Conservation (phyloP, 2,329 filamentous ascomycete genomes). For the Neonectria sp. region DNA sequence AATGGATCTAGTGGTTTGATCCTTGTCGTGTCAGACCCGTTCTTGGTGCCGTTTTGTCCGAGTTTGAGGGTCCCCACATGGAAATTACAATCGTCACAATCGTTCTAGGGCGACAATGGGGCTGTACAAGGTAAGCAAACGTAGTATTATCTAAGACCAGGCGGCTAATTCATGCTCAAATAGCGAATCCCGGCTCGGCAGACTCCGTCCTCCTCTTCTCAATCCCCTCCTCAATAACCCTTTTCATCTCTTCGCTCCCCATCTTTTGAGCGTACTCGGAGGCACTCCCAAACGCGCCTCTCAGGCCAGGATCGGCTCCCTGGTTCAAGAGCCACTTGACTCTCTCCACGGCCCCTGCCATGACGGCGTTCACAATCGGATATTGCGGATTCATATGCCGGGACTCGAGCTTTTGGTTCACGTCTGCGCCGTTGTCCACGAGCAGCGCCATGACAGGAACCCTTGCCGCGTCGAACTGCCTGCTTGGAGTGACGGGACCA, state of each 20-base stretch:
- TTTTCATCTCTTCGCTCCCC: constrained; percentile 35
- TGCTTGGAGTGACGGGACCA: not conserved
- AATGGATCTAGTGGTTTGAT: not conserved
- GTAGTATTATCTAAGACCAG: not conserved
- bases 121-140: not conserved
- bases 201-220: not conserved
- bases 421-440: constrained; percentile 30
- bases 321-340: constrained; percentile 37
- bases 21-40: constrained; percentile 5
- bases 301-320: constrained; percentile 33
- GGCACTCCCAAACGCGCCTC: constrained; percentile 36
- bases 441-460: constrained; percentile 37
- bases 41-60: not conserved
- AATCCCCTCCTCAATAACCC: constrained; percentile 17
- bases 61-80: not conserved
- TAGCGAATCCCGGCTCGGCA: not conserved
- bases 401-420: constrained; percentile 24
- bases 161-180: not conserved
- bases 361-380: constrained; percentile 38
- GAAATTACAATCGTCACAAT: constrained; percentile 18
- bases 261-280: constrained; percentile 16
- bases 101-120: not conserved
- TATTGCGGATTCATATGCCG: constrained; percentile 32
- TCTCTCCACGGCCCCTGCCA: constrained; percentile 37
- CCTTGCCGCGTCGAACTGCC: constrained; percentile 26